Evolutionary conservation across 768 basidiomycete genomes (phyloP), one percentile per base, ranked within the genome.

Genomic region (Cubamyces sp.): DNA sequence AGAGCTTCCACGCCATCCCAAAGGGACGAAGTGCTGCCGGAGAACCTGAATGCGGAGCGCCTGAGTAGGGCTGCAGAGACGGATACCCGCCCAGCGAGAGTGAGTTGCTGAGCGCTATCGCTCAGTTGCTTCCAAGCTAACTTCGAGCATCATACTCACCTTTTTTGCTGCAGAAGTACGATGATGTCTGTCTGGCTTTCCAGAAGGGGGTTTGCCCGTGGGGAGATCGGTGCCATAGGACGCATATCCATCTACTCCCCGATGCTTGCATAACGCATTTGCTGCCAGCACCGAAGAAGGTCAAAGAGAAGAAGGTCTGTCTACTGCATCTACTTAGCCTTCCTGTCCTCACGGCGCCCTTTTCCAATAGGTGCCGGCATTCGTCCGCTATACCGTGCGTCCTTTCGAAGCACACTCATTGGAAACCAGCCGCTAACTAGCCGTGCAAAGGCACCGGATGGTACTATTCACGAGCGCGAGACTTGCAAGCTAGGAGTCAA

Each of bases 181-280:
- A 62, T 16, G 62, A 59, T 45, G 40, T 68, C 8, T 69, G 70
- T 39, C 18, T 14, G 8, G n/a, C 18, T 6, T 70, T 42, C 58
- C 56, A 50, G 37, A 59, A 54, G 19, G 66, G 62, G 3, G 11
- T n/a, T 12, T 71, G 70, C 45, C 2, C 1, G 0, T 50, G 26
- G n/a, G 63, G 62, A 1, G 46, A 49, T 4, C 25, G 25, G 21
- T 69, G 70, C 43, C 57, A 54, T n/a, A 49, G 56, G 9, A 50
- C 45, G 14, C 70, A 69, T n/a, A 57, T 62, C 6, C 50, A 37
- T 52, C 26, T 50, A n/a, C 26, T 39, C 14, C 46, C 54, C 9
- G 23, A 48, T 12, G 21, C 16, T 9, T 47, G 42, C 5, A 47
- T 56, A 6, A 34, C 55, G 16, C 16, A 51, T 11, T 18, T 42